Percentiles rank a stretch among this genome's conserved stretches.
These are phyloP conservation scores for Leucocoprinus leucothites DNA, from an alignment of 768 basidiomycete species.

Conservation along the genomic window DNA sequence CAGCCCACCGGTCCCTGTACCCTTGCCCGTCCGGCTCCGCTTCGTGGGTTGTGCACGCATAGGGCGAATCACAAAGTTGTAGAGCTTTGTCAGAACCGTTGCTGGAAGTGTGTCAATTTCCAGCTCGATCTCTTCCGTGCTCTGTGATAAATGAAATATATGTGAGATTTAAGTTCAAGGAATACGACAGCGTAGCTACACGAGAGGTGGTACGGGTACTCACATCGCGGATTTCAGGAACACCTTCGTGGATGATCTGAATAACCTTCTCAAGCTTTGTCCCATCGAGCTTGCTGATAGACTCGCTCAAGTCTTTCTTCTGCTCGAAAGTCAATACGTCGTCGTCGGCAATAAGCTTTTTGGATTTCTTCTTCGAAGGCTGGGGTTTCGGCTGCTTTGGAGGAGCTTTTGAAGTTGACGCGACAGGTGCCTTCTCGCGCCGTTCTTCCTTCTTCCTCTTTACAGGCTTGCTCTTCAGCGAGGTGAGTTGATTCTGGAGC, in stretches of 20 bases:
- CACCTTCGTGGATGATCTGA: slow-evolving; percentile 90
- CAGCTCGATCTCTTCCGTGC: slow-evolving; percentile 96
- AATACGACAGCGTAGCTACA: slow-evolving; percentile 4
- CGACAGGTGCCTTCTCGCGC: slow-evolving; percentile 45
- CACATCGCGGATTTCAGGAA: slow-evolving; percentile 92
- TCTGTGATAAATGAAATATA: slow-evolving; percentile 42
- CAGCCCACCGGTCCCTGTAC: slow-evolving; percentile 83
- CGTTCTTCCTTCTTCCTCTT: slow-evolving; percentile 75
- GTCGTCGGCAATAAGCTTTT: slow-evolving; percentile 70
- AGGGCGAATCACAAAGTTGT: slow-evolving; percentile 91
- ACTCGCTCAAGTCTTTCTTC: slow-evolving; percentile 97
- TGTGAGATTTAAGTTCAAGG: slow-evolving; percentile 14
- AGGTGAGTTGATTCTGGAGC: slow-evolving; percentile 67
- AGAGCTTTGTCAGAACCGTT: slow-evolving; percentile 85
- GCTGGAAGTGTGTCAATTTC: slow-evolving; percentile 93
- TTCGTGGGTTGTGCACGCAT: slow-evolving; percentile 58
- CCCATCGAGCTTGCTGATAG: slow-evolving; percentile 84
- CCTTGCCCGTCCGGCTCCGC: slow-evolving; percentile 67
- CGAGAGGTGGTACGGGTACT: slow-evolving; percentile 28
- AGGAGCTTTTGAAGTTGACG: slow-evolving; percentile 63
- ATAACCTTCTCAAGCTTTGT: slow-evolving; percentile 86
- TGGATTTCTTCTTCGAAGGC: slow-evolving; percentile 55
- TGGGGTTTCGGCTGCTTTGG: slow-evolving; percentile 45
- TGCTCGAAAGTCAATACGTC: slow-evolving; percentile 91
- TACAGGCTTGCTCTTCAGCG: slow-evolving; percentile 44